These are phyloP conservation scores for Chaetomium tenue DNA, from an alignment of 495 filamentous ascomycete species.

Conservation along the genomic window DNA sequence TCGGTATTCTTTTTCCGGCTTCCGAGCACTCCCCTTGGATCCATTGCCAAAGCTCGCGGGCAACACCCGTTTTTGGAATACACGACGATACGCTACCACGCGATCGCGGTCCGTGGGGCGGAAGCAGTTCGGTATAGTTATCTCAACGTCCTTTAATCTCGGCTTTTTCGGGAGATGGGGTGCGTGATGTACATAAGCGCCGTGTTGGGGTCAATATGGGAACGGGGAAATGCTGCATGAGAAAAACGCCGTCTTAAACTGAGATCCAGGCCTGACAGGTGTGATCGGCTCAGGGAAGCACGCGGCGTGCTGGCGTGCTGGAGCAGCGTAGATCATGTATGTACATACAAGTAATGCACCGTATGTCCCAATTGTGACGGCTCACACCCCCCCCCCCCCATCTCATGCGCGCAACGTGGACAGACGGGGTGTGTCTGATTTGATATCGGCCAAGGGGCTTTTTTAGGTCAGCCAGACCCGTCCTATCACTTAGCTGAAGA, in stretches of 20 bases:
- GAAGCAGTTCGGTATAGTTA: not conserved
- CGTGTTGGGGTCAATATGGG: not conserved
- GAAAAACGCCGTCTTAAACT: not conserved
- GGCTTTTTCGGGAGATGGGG: constrained; percentile 9
- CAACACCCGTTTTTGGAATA: not conserved
- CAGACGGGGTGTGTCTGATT: not conserved
- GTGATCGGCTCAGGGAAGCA: constrained; percentile 12
- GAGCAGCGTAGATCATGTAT: constrained; percentile 5
- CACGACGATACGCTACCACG: constrained; percentile 1
- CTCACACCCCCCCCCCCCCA: no score
- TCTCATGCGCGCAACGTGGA: no score
- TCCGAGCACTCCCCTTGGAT: not conserved
- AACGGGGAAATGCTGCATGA: not conserved
- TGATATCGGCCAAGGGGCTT: not conserved
- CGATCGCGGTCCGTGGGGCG: constrained; percentile 13
- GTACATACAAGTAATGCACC: not conserved
- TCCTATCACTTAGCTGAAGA: not conserved
- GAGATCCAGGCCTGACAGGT: not conserved
- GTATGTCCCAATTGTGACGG: no score
- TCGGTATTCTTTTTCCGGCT: constrained; percentile 9
- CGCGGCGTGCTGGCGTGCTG: not conserved
- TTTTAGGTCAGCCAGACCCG: not conserved
- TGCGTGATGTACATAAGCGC: not conserved
- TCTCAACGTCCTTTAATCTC: constrained; percentile 22
- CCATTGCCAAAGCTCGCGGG: not conserved